A percentile compares a stretch with the other conserved stretches of the same genome.
Evolutionary conservation across 768 basidiomycete species (phyloP).

Genomic region (Rhizopogon roseolus): DNA sequence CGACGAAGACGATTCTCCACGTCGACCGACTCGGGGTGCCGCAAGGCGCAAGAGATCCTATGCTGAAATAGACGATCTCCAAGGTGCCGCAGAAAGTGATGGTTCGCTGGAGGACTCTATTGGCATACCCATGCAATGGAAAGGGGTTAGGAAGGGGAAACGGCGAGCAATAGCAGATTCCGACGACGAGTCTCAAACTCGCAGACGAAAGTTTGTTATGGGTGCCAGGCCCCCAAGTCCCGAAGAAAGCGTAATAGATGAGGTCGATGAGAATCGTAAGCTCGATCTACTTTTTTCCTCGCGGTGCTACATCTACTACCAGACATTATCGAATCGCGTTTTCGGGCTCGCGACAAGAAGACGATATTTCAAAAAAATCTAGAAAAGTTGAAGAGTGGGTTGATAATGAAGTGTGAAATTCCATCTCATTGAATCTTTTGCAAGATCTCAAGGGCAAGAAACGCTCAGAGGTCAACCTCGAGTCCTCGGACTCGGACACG

Average conservation of each 20-base stretch:
- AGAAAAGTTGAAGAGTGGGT: constrained; percentile 59
- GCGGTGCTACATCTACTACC: background rate
- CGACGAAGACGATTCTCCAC: constrained; percentile 22
- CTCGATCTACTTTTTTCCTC: constrained; percentile 6
- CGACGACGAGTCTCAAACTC: constrained; percentile 31
- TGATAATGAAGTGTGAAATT: background rate
- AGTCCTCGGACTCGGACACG: constrained; percentile 28
- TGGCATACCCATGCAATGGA: constrained; percentile 13
- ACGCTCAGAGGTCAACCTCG: constrained; percentile 28
- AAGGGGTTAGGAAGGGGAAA: constrained; percentile 17
- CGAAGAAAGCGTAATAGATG: constrained; percentile 38
- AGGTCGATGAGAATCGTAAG: constrained; percentile 58
- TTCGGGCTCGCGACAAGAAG: constrained; percentile 58
- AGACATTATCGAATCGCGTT: constrained; percentile 63
- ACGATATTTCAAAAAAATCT: constrained; percentile 59
- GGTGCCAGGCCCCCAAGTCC: constrained; percentile 38
- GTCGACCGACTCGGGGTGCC: constrained; percentile 9
- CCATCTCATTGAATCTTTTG: background rate
- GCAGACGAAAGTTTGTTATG: constrained; percentile 38
- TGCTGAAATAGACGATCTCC: constrained; percentile 10
- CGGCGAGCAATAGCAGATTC: constrained; percentile 21
- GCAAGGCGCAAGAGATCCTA: constrained; percentile 12
- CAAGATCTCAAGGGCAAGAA: constrained; percentile 35
- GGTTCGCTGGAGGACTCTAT: constrained; percentile 16
- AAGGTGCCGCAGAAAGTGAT: constrained; percentile 14